phyloP scores from a whole-genome alignment of 768 basidiomycete species.

The Termitomyces sp. region DNA sequence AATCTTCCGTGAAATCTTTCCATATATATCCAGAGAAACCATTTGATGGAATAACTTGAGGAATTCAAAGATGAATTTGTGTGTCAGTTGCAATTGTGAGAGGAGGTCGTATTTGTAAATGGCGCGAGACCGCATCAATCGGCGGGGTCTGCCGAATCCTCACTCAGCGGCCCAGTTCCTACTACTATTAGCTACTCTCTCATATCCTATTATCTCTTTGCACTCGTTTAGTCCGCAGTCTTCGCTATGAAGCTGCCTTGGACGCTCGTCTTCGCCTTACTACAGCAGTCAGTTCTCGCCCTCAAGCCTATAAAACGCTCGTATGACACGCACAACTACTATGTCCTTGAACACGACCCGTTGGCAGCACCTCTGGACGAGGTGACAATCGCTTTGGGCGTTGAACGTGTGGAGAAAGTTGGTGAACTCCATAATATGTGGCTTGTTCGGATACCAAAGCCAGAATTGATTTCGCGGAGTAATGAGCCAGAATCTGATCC shows the following conservation, averaged over 20 bases:
- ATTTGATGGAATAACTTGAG: background rate
- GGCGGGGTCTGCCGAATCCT: slow-evolving; percentile 6
- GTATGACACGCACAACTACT: slow-evolving; percentile 76
- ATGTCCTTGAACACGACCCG: slow-evolving; percentile 65
- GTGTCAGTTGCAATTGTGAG: background rate
- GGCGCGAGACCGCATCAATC: background rate
- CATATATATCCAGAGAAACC: background rate
- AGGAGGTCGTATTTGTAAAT: too few species aligned
- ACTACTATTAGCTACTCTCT: too few species aligned
- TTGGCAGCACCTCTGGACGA: slow-evolving; percentile 48
- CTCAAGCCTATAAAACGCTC: slow-evolving; percentile 44
- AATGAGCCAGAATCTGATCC: slow-evolving; percentile 34
- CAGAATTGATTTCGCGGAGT: slow-evolving; percentile 28
- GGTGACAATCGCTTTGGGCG: slow-evolving; percentile 57
- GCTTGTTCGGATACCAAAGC: slow-evolving; percentile 66
- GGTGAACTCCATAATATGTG: slow-evolving; percentile 83
- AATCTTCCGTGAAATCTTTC: background rate
- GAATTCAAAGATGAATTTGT: background rate
- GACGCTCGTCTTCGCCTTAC: slow-evolving; percentile 27
- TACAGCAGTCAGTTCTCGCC: slow-evolving; percentile 27
- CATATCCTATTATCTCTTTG: slow-evolving; percentile 5
- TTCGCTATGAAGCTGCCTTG: slow-evolving; percentile 27
- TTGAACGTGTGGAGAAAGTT: slow-evolving; percentile 84
- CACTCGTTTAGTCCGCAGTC: slow-evolving; percentile 12
- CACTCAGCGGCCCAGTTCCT: too few species aligned